A percentile compares a stretch with the other conserved stretches of the same genome.
Evolutionary conservation across 768 basidiomycete genomes (phyloP).

Genomic region (Boletus sp.): DNA sequence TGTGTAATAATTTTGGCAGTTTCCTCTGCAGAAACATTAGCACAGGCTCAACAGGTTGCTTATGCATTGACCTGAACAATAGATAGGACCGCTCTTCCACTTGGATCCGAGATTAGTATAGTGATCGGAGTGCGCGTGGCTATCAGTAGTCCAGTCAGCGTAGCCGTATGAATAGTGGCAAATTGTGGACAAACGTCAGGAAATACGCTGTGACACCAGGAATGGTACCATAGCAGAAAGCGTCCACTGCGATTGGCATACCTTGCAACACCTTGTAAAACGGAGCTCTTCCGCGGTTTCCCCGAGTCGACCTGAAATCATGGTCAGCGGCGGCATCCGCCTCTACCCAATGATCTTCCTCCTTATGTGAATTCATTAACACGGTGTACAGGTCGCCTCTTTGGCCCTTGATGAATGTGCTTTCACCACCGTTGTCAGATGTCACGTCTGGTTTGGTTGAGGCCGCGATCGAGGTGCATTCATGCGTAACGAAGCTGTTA

Average conservation of each 20-base stretch:
- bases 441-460: background rate
- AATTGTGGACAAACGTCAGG: constrained; percentile 57
- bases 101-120: constrained; percentile 87
- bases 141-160: constrained; percentile 31
- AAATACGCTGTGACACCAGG: constrained; percentile 90
- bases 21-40: constrained; percentile 41
- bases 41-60: background rate
- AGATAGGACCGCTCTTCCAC: constrained; percentile 93
- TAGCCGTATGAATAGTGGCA: background rate
- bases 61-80: constrained; percentile 66
- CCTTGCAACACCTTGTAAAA: constrained; percentile 96
- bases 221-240: constrained; percentile 91
- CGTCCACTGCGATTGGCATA: constrained; percentile 98
- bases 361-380: constrained; percentile 87
- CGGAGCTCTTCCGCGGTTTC: constrained; percentile 72
- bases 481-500: background rate
- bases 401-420: background rate
- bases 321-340: constrained; percentile 55
- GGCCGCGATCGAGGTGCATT: background rate
- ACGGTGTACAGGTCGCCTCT: constrained; percentile 60
- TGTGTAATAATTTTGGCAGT: constrained; percentile 91
- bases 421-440: background rate
- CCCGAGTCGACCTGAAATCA: constrained; percentile 45
- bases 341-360: constrained; percentile 84
- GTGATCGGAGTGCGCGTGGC: constrained; percentile 96